Percentiles rank a stretch among this genome's conserved stretches.
Evolutionary conservation across 1,139 yeast genomes (phyloP).

Genomic region (Geotrichum siamense): DNA sequence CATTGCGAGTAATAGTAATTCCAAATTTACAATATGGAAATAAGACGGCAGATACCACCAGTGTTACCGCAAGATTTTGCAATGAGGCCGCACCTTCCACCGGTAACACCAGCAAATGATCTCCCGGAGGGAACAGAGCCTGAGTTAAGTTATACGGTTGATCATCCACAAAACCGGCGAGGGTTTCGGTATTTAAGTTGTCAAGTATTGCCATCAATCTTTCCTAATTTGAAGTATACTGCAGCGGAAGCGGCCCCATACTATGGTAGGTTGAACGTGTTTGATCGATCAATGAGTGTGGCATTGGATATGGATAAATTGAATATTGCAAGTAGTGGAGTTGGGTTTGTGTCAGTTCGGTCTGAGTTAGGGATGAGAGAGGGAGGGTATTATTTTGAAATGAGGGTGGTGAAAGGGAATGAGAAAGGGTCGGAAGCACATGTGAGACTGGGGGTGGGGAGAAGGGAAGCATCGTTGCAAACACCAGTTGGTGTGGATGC

Average conservation of each 20-base stretch:
- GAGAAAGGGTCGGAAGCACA: conserved; percentile 39
- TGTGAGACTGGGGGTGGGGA: conserved; percentile 72
- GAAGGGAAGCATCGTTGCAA: conserved; percentile 83
- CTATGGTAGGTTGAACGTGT: conserved; percentile 53
- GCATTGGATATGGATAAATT: conserved; percentile 40
- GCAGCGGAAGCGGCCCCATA: conserved; percentile 72
- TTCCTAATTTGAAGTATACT: conserved; percentile 51
- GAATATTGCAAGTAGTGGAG: conserved; percentile 42
- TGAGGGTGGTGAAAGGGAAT: conserved; percentile 43
- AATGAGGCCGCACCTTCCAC: conserved; percentile 22
- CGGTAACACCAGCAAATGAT: conserved; percentile 17
- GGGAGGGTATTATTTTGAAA: conserved; percentile 79
- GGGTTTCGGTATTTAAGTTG: conserved; percentile 82
- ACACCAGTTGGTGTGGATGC: conserved; percentile 97
- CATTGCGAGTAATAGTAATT: too few species aligned
- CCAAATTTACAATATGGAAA: too few species aligned
- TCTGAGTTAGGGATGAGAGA: conserved; percentile 70
- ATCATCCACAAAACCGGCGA: conserved; percentile 68
- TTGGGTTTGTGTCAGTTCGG: conserved; percentile 79
- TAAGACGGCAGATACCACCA: conserved; percentile 21
- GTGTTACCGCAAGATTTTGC: conserved; percentile 23
- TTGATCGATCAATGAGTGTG: conserved; percentile 64
- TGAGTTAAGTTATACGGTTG: conserved; percentile 44
- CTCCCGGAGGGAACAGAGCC: conserved; percentile 9
- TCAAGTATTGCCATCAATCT: conserved; percentile 58